phyloP scores from a whole-genome alignment of 331 rosid genomes.

The Saraca asoca region DNA sequence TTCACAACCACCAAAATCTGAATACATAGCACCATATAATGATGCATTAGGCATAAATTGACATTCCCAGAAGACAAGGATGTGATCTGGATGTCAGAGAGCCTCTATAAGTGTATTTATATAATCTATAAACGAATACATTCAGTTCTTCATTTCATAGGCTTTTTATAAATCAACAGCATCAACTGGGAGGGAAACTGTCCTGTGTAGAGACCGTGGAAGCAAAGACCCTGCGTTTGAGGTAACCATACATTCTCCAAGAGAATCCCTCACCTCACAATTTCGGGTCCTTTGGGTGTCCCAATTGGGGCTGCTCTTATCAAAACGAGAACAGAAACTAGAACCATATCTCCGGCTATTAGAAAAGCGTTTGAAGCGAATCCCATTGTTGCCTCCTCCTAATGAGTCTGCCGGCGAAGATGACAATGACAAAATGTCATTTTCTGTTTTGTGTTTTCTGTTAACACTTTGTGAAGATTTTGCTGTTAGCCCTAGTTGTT shows the following conservation, averaged over 20 bases:
- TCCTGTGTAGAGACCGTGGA: conserved; percentile 63
- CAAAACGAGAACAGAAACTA: conserved; percentile 34
- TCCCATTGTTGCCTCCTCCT: conserved; percentile 30
- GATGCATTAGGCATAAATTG: conserved; percentile 13
- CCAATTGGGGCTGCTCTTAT: conserved; percentile 51
- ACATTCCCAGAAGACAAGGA: conserved; percentile 20
- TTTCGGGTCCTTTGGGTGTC: conserved; percentile 56
- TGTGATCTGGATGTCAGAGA: conserved; percentile 19
- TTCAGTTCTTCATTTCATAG: conserved; percentile 26
- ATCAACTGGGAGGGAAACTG: conserved; percentile 82
- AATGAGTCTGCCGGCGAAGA: conserved; percentile 38
- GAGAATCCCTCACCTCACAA: conserved; percentile 47
- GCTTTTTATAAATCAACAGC: conserved; percentile 63
- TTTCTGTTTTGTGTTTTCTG: conserved; percentile 35
- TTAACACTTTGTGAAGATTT: conserved; percentile 34
- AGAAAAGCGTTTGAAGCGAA: conserved; percentile 37
- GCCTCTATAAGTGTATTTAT: conserved; percentile 34
- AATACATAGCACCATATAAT: conserved; percentile 16
- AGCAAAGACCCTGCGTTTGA: conserved; percentile 51
- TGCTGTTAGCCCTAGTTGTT: conserved; percentile 42
- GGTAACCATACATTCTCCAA: conserved; percentile 36
- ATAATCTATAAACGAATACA: conserved; percentile 54
- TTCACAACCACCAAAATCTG: conserved; percentile 16
- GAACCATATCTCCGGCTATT: conserved; percentile 29
- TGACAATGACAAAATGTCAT: conserved; percentile 9